A percentile compares a stretch with the other conserved stretches of the same genome.
These are phyloP conservation scores for Penicillium soppii DNA, from an alignment of 495 filamentous ascomycete genomes.

Conservation along the genomic window DNA sequence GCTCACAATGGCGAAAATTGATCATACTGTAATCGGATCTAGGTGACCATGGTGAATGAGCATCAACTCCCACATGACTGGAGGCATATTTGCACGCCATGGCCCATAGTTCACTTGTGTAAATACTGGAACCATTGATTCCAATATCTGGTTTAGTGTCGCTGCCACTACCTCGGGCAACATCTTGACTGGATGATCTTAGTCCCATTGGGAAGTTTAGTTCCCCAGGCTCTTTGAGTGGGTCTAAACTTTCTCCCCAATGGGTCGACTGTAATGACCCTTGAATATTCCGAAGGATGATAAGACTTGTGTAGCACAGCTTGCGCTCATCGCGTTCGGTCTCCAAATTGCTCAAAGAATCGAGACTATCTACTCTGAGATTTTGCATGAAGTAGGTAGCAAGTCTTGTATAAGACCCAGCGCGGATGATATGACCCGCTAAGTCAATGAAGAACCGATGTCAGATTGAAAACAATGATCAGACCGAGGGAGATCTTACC, in stretches of 20 bases:
- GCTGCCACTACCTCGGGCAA: background rate
- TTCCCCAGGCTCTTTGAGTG: background rate
- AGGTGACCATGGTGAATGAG: constrained; percentile 42
- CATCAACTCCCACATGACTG: constrained; percentile 22
- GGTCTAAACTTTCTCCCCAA: background rate
- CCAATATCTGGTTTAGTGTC: constrained; percentile 34
- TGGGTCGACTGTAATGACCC: constrained; percentile 18
- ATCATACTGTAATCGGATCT: constrained; percentile 43
- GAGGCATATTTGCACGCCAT: constrained; percentile 40
- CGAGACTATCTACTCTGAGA: constrained; percentile 20
- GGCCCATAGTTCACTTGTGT: constrained; percentile 40
- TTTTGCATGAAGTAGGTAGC: constrained; percentile 39
- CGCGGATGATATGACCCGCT: constrained; percentile 38
- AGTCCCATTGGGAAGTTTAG: background rate
- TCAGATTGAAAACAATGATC: background rate
- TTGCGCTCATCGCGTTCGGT: constrained; percentile 35
- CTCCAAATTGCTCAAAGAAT: constrained; percentile 20
- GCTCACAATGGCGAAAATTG: constrained; percentile 41
- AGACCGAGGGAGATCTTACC: constrained; percentile 14
- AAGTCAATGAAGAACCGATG: background rate
- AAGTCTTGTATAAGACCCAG: constrained; percentile 36
- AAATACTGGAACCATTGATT: constrained; percentile 34
- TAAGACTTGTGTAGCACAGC: constrained; percentile 38
- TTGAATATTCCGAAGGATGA: constrained; percentile 38
- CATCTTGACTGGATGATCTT: constrained; percentile 2